Evolutionary conservation across 1,139 yeast genomes (phyloP).

Genomic region (Pichia sp.): DNA sequence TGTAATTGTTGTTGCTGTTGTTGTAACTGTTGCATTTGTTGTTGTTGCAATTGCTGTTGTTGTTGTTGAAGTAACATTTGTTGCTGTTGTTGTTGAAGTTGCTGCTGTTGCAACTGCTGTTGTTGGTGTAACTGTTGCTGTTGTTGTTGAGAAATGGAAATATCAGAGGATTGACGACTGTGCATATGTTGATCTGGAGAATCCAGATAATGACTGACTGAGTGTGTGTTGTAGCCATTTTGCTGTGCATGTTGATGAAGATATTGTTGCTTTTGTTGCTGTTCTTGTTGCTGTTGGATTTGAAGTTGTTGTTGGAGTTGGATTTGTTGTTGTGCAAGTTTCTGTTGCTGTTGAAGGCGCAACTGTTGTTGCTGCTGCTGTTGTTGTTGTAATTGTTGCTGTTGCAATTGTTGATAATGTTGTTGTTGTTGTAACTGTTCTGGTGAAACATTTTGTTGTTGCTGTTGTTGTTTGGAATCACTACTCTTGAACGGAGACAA

Average conservation of each 20-base stretch:
- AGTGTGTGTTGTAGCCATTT: neutral
- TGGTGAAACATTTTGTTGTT: slow-evolving; percentile 5
- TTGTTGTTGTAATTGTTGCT: slow-evolving; percentile 3
- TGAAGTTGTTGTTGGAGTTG: neutral
- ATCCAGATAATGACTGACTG: slow-evolving; percentile 1
- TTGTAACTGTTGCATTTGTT: neutral
- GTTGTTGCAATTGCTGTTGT: neutral
- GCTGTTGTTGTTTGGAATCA: slow-evolving; percentile 10
- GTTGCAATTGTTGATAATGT: slow-evolving; percentile 3
- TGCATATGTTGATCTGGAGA: slow-evolving; percentile 5
- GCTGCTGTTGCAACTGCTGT: neutral
- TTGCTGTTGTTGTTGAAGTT: neutral
- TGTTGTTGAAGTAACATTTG: neutral
- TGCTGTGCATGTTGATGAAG: neutral
- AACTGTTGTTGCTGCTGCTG: slow-evolving; percentile 2
- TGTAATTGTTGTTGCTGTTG: neutral
- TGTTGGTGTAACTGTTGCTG: neutral
- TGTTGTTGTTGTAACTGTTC: slow-evolving; percentile 1
- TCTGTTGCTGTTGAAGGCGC: slow-evolving; percentile 9
- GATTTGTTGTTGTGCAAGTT: slow-evolving; percentile 1
- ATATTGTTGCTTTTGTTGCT: slow-evolving; percentile 3
- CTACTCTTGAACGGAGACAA: slow-evolving; percentile 11
- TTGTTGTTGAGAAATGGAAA: neutral
- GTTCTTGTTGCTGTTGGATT: slow-evolving; percentile 3
- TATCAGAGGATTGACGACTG: neutral